Evolutionary conservation across 1,139 yeast genomes (phyloP), one percentile per base, ranked within the genome.

Genomic region (Magnusiomyces suaveolens): DNA sequence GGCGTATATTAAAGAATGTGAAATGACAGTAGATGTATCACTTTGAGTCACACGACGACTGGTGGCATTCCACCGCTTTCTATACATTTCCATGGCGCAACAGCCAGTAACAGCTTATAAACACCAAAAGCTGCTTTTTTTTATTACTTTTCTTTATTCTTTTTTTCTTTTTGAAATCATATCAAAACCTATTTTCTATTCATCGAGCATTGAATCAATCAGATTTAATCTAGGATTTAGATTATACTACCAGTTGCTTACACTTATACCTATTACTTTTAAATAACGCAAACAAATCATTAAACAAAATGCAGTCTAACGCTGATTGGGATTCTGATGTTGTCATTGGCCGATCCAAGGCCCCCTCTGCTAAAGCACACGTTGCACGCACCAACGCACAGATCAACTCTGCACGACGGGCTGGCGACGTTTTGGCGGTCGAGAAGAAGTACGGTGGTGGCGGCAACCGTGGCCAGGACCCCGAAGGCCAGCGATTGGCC

Each of bases 401-500:
- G 66, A 77, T 92, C 68, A 92, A 92, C 69, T 96, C 90, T 43
- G 98, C 98, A 53, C 82, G 95, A 75, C 83, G 98, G 77, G 69
- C 83, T 33, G 98, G 98, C 59, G 79, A 82, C 55, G 92, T 94
- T 56, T 79, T 94, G 46, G 82, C 94, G 48, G 90, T 92, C 48
- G 98, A 92, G 72, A 92, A 92, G 81, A 92, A 90, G 73, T 92
- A 86, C 72, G 84, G 84, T 53, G 75, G 85, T 52, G 78, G 88
- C 60, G 66, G 78, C 56, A 80, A 80, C 70, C 83, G 82, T 69
- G 69, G 75, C 54, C 75, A 81, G 55, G 83, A 84, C 65, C 85
- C 89, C 41, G 98, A 92, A 68, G 98, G 97, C 54, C 98, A 94
- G 75, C 81, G 95, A 71, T 76, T 92, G 68, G 84, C 98, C 60